Percentiles rank a stretch among this genome's conserved stretches.
Evolutionary conservation across 768 basidiomycete species (phyloP).

Genomic region (Suillus sp.): DNA sequence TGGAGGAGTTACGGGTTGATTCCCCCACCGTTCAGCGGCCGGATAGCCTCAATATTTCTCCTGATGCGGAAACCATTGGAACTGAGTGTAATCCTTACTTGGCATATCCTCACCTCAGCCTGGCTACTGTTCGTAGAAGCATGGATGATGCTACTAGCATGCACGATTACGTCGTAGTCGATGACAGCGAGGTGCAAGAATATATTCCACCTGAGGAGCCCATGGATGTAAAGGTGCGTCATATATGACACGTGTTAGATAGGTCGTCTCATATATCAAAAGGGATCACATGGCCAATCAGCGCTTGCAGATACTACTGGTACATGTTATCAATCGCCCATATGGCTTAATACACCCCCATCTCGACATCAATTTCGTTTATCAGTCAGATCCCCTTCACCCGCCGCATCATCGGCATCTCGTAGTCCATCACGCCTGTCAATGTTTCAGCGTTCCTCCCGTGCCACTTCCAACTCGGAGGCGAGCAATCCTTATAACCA

Average conservation of each 20-base stretch:
- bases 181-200: slow-evolving; percentile 33
- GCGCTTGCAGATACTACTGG: slow-evolving; percentile 27
- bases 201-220: slow-evolving; percentile 22
- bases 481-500: slow-evolving; percentile 39
- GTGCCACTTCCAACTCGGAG: slow-evolving; percentile 29
- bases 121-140: slow-evolving; percentile 30
- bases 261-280: slow-evolving; percentile 22
- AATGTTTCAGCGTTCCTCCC: slow-evolving; percentile 42
- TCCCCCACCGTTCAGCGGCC: slow-evolving; percentile 18
- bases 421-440: slow-evolving; percentile 43
- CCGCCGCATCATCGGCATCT: slow-evolving; percentile 41
- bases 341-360: slow-evolving; percentile 37
- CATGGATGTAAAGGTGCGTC: slow-evolving; percentile 28
- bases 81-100: slow-evolving; percentile 42
- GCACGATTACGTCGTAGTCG: slow-evolving; percentile 46
- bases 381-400: slow-evolving; percentile 44
- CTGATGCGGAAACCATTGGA: slow-evolving; percentile 28
- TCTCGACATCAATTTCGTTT: slow-evolving; percentile 45
- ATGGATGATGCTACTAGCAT: slow-evolving; percentile 37
- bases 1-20: slow-evolving; percentile 41
- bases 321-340: slow-evolving; percentile 35
- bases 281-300: slow-evolving; percentile 27
- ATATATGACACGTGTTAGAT: slow-evolving; percentile 25
- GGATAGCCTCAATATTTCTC: slow-evolving; percentile 22
- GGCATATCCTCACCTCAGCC: slow-evolving; percentile 40